Evolutionary conservation across 257 asterid genomes (phyloP).

Genomic region (Nemophila menziesii): DNA sequence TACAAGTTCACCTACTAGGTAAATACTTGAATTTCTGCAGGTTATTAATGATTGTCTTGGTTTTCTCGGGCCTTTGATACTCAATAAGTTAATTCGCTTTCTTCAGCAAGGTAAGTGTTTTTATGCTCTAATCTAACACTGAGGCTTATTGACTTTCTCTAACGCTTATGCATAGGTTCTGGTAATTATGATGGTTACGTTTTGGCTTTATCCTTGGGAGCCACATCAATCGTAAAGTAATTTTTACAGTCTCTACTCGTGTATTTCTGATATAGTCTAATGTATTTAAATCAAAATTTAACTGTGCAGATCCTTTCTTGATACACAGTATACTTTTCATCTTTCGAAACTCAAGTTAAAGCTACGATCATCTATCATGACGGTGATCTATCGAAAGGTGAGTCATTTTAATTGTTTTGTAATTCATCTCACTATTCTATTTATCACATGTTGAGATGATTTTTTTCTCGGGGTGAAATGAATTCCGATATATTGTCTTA

Average conservation of each 20-base stretch:
- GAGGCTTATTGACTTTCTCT: neutral
- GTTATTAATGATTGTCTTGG: conserved; percentile 85
- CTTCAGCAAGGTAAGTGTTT: conserved; percentile 71
- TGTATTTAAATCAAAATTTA: conserved; percentile 3
- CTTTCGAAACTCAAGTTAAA: conserved; percentile 75
- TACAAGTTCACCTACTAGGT: neutral
- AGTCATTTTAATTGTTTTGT: conserved; percentile 1
- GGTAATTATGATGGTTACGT: conserved; percentile 56
- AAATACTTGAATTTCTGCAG: conserved; percentile 28
- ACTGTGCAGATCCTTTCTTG: conserved; percentile 82
- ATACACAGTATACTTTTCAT: conserved; percentile 75
- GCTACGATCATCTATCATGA: conserved; percentile 84
- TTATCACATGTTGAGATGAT: neutral
- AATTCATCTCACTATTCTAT: neutral
- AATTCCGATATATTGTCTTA: no score
- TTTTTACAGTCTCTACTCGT: no score
- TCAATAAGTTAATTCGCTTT: conserved; percentile 73
- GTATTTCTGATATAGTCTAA: neutral
- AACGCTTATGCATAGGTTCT: conserved; percentile 38
- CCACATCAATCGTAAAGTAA: conserved; percentile 77
- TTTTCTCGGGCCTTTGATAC: conserved; percentile 87
- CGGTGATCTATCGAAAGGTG: conserved; percentile 79
- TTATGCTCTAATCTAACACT: neutral
- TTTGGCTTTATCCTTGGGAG: conserved; percentile 84
- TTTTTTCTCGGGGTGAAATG: no score